These are phyloP conservation scores for Escovopsis sp. DNA, from an alignment of 2,329 filamentous ascomycete genomes.

Conservation along the genomic window DNA sequence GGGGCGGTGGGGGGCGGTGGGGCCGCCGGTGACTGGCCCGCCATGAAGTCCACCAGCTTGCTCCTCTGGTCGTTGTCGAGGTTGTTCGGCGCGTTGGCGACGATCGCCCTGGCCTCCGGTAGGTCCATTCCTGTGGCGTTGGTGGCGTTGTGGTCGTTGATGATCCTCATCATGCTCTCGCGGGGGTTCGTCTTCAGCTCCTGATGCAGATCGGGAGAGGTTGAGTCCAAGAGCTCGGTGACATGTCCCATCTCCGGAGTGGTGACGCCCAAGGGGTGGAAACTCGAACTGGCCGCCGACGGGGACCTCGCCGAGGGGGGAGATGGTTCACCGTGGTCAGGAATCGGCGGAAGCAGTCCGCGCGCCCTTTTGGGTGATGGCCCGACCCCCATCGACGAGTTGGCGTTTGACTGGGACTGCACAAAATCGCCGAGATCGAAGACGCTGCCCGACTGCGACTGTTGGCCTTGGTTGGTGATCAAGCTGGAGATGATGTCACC, in stretches of 20 bases:
- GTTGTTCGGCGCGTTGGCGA: constrained; percentile 39
- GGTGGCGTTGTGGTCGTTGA: constrained; percentile 47
- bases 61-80: constrained; percentile 43
- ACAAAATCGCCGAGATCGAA: constrained; percentile 48
- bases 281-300: constrained; percentile 16
- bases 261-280: constrained; percentile 14
- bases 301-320: constrained; percentile 15
- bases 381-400: constrained; percentile 23
- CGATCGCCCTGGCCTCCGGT: constrained; percentile 33
- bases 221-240: constrained; percentile 44
- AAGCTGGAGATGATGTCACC: constrained; percentile 71
- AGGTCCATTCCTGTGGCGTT: constrained; percentile 35
- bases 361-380: constrained; percentile 33
- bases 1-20: constrained; percentile 11
- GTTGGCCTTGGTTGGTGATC: constrained; percentile 42
- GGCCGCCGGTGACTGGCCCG: constrained; percentile 23
- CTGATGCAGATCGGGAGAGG: constrained; percentile 36
- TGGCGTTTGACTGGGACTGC: constrained; percentile 28
- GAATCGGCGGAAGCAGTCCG: constrained; percentile 40
- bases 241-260: constrained; percentile 39
- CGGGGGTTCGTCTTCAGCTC: constrained; percentile 44
- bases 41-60: constrained; percentile 46
- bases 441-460: constrained; percentile 37
- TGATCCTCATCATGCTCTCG: constrained; percentile 50
- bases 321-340: constrained; percentile 18